Conservation (phyloP, 2,329 filamentous ascomycete genomes). For the Neonectria magnoliae region DNA sequence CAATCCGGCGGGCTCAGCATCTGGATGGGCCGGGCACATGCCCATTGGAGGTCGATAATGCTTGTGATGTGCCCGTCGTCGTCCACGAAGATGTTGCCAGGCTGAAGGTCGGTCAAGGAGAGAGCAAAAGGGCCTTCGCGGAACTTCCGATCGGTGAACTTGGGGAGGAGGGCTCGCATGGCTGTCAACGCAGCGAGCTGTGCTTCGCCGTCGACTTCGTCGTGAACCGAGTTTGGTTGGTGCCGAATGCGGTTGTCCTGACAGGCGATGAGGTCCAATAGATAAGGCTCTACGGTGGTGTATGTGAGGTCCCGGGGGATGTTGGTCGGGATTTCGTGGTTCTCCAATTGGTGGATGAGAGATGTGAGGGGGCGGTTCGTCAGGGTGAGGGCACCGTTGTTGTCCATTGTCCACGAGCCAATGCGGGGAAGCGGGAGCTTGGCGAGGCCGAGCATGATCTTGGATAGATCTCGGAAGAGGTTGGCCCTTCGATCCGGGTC, state of each 20-base stretch:
- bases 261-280: slow-evolving; percentile 46
- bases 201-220: slow-evolving; percentile 41
- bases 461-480: slow-evolving; percentile 43
- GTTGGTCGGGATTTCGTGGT: slow-evolving; percentile 46
- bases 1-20: slow-evolving; percentile 45
- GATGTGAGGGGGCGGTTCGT: slow-evolving; percentile 50
- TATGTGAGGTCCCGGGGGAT: slow-evolving; percentile 49
- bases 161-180: slow-evolving; percentile 43
- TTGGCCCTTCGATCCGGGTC: slow-evolving; percentile 27
- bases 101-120: slow-evolving; percentile 51
- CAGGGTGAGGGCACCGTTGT: slow-evolving; percentile 43
- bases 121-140: slow-evolving; percentile 48
- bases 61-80: slow-evolving; percentile 46
- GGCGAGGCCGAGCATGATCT: slow-evolving; percentile 42
- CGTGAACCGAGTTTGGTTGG: slow-evolving; percentile 49
- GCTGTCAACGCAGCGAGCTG: slow-evolving; percentile 45
- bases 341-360: slow-evolving; percentile 47
- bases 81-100: slow-evolving; percentile 53
- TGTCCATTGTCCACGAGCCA: slow-evolving; percentile 40
- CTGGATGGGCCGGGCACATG: slow-evolving; percentile 43
- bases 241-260: slow-evolving; percentile 49
- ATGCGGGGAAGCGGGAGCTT: slow-evolving; percentile 43
- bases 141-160: slow-evolving; percentile 30
- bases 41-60: slow-evolving; percentile 50
- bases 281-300: slow-evolving; percentile 43